phyloP scores from a whole-genome alignment of 305 asterid species.

The Fraxinus dipetala region DNA sequence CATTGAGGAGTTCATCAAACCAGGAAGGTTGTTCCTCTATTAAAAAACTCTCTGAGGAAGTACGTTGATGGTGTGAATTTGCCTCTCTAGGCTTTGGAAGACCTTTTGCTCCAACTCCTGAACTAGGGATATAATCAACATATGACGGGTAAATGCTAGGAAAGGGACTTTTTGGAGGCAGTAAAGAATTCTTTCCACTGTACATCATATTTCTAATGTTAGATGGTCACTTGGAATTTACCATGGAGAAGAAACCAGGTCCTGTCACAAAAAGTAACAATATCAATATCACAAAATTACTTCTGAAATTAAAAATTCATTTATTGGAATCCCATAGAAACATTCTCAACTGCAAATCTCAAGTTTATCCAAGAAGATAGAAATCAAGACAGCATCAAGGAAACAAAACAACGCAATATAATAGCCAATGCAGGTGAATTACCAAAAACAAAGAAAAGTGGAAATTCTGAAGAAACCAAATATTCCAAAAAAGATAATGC shows the following conservation, averaged over 20 bases:
- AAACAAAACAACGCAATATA: neutral
- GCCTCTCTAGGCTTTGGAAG: conserved; percentile 39
- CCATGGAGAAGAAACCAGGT: conserved; percentile 37
- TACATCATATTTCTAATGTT: conserved; percentile 44
- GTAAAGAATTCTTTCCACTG: conserved; percentile 43
- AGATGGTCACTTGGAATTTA: conserved; percentile 48
- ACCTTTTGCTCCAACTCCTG: conserved; percentile 36
- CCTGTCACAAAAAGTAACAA: conserved; percentile 29
- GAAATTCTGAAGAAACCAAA: neutral
- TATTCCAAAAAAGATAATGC: neutral
- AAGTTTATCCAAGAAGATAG: neutral
- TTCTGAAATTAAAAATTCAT: neutral
- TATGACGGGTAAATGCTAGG: conserved; percentile 50
- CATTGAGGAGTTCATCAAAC: conserved; percentile 67
- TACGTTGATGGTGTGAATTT: conserved; percentile 53
- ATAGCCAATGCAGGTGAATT: neutral
- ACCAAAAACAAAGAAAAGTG: neutral
- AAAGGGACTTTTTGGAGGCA: conserved; percentile 70
- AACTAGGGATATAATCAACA: conserved; percentile 45
- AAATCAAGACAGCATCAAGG: neutral
- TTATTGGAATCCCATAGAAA: neutral
- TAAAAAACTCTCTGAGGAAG: conserved; percentile 59
- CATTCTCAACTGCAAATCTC: conserved; percentile 3
- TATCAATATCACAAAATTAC: conserved; percentile 15
- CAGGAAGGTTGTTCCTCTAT: conserved; percentile 73